These are phyloP conservation scores for Lentinula detonsa DNA, from an alignment of 768 basidiomycete species.

Conservation along the genomic window DNA sequence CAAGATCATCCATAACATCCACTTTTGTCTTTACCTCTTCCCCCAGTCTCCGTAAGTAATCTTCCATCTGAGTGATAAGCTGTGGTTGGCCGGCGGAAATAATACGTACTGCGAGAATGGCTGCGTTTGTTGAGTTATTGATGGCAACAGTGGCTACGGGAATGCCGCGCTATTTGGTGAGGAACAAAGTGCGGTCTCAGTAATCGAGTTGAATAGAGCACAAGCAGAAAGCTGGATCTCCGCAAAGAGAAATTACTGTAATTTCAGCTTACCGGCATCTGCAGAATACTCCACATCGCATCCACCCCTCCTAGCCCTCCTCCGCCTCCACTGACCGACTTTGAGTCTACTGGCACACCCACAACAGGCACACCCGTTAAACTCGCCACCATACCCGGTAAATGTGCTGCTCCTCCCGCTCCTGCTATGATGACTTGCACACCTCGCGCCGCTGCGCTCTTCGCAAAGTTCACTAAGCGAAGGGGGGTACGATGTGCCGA, in stretches of 20 bases:
- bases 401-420: slow-evolving; percentile 96
- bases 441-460: slow-evolving; percentile 62
- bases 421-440: slow-evolving; percentile 83
- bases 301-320: slow-evolving; percentile 93
- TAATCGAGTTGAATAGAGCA: background rate
- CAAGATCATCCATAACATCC: slow-evolving; percentile 65
- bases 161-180: slow-evolving; percentile 68
- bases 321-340: slow-evolving; percentile 37
- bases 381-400: slow-evolving; percentile 97
- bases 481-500: slow-evolving; percentile 95
- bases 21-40: slow-evolving; percentile 77
- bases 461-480: slow-evolving; percentile 76
- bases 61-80: slow-evolving; percentile 62
- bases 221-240: background rate
- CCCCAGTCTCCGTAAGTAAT: slow-evolving; percentile 65
- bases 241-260: background rate
- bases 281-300: slow-evolving; percentile 95
- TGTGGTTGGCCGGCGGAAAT: slow-evolving; percentile 67
- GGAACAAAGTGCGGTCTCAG: too few relatives aligned
- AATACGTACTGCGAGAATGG: slow-evolving; percentile 87
- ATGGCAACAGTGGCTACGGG: slow-evolving; percentile 98
- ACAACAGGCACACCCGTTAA: slow-evolving; percentile 91
- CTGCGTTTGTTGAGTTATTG: slow-evolving; percentile 92
- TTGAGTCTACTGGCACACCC: slow-evolving; percentile 80
- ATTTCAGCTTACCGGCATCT: slow-evolving; percentile 82